These are phyloP conservation scores for Tephrocybe sp. DNA, from an alignment of 768 basidiomycete genomes.

Conservation along the genomic window DNA sequence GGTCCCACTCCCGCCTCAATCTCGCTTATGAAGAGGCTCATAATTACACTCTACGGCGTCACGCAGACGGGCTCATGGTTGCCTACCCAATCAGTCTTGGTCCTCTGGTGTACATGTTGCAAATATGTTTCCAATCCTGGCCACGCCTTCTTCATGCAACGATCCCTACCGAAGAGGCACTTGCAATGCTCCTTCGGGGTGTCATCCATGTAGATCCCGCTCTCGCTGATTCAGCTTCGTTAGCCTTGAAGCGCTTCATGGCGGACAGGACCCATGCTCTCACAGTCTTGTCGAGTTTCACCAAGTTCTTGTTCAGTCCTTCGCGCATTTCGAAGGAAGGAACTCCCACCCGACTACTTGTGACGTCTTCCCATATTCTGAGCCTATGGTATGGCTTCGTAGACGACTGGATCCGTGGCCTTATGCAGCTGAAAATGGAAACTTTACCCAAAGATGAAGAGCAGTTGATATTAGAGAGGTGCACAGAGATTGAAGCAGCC, in stretches of 20 bases:
- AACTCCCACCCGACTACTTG: constrained; percentile 56
- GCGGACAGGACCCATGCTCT: constrained; percentile 52
- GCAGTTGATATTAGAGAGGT: constrained; percentile 40
- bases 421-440: constrained; percentile 40
- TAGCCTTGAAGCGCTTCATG: constrained; percentile 73
- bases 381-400: constrained; percentile 73
- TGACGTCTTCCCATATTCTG: constrained; percentile 67
- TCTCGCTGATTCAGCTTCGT: constrained; percentile 64
- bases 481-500: constrained; percentile 67
- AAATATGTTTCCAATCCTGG: constrained; percentile 79
- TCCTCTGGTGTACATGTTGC: constrained; percentile 68
- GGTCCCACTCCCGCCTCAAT: constrained; percentile 59
- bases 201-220: constrained; percentile 83
- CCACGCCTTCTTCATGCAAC: constrained; percentile 72
- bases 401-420: constrained; percentile 59
- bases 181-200: constrained; percentile 78
- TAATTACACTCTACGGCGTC: constrained; percentile 64
- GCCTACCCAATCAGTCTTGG: constrained; percentile 62
- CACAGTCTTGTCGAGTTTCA: constrained; percentile 61
- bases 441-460: constrained; percentile 41
- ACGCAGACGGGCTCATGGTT: constrained; percentile 55
- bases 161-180: constrained; percentile 53
- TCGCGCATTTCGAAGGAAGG: constrained; percentile 59
- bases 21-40: constrained; percentile 67
- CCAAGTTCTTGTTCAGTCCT: constrained; percentile 73